Evolutionary conservation across 352 stramenopile genomes (phyloP).

Genomic region (Globisporangium sylvaticum): DNA sequence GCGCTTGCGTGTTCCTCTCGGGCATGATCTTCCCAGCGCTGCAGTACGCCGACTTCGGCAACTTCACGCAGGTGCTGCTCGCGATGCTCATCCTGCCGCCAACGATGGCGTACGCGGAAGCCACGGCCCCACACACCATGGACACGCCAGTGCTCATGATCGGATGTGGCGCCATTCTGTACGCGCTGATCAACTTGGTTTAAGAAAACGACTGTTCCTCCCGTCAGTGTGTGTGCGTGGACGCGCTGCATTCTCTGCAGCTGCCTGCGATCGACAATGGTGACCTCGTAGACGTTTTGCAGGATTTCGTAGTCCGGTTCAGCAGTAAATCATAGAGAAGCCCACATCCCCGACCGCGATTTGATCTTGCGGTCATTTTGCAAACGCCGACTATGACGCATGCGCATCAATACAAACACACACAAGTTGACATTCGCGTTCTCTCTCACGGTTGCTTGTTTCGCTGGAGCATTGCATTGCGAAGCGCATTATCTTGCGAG

Average conservation of each 20-base stretch:
- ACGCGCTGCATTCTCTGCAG: no score
- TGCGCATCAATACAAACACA: background rate
- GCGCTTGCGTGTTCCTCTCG: slow-evolving; percentile 74
- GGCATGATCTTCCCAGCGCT: slow-evolving; percentile 60
- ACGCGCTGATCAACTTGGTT: slow-evolving; percentile 42
- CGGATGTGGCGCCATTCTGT: slow-evolving; percentile 66
- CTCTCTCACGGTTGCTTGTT: background rate
- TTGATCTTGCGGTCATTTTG: background rate
- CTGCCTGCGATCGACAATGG: background rate
- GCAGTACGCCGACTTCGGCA: slow-evolving; percentile 69
- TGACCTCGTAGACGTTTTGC: background rate
- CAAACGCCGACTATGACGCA: background rate
- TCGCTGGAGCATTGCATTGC: background rate
- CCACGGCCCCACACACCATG: slow-evolving; percentile 81
- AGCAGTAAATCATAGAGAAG: background rate
- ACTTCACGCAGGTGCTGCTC: slow-evolving; percentile 71
- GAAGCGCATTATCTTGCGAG: background rate
- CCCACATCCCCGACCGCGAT: background rate
- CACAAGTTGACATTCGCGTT: background rate
- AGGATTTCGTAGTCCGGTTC: background rate
- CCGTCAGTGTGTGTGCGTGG: background rate
- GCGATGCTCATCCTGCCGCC: slow-evolving; percentile 75
- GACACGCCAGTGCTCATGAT: slow-evolving; percentile 85
- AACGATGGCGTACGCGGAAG: slow-evolving; percentile 82
- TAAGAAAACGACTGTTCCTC: background rate